Base-by-base conservation (phyloP, 805 yeast genomes). In the Cyberlindnera petersonii region DNA sequence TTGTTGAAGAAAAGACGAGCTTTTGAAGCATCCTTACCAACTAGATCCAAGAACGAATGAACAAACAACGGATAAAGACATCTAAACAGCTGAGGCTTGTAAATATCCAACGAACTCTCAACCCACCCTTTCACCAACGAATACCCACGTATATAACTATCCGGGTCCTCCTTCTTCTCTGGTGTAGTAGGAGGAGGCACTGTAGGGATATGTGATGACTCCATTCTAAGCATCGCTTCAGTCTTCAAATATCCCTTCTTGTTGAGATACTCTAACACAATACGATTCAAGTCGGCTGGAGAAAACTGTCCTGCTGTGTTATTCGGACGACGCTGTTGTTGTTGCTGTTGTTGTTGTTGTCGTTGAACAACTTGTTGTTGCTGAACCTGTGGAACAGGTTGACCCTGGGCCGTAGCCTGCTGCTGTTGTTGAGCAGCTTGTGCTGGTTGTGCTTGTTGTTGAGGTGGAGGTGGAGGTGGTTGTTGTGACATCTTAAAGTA, bases 241-340 rank as follows among this genome's bases (percentile, higher is more conserved):
- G 98, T 91, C 50, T 82, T 79, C 50, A 85, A 89, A 56, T 87
- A 93, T 3, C 99, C 99, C 60, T 89, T 88, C 55, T 93, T 91
- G 59, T 81, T 84, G 49, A 93, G 71, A 53, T 91, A 93, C 53
- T 93, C 98, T 53, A 93, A 69, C 24, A 93, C 98, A 56, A 93
- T 86, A 47, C 93, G 70, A 60, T 89, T 91, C 58, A 93, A 71
- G 59, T 93, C 98, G 5, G 91, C 88, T 34, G 86, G 87, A 0
- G 95, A 79, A 44, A 79, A 77, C 47, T 72, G 77, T 10, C 13
- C 15, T 13, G 26, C 33, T 6, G 59, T 61, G 9, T 50, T 48
- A 22, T 42, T 48, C 42, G 50, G 50, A 27, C 55, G 50, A 24
- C 52, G 56, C 31, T 47, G 53, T 13, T 41, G 44, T 17, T 37